Evolutionary conservation across 805 yeast genomes (phyloP), one percentile per base, ranked within the genome.

Genomic region (Candida cerambycidarum): DNA sequence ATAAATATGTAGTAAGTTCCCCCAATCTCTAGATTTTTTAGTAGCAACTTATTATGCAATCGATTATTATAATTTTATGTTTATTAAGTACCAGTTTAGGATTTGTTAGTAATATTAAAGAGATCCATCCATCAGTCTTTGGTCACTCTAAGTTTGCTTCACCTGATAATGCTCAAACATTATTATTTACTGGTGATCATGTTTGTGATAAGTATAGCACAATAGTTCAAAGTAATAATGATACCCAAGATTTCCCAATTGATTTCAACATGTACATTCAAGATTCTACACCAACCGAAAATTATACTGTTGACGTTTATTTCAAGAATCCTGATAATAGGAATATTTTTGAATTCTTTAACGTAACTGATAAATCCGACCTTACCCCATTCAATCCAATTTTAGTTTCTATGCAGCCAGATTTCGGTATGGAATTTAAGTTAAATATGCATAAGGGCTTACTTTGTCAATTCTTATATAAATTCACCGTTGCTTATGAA

Each of bases 171-270:
- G 45, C 56, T 12, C 38, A 37, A 16, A 47, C 46, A 25, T 43
- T 52, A 19, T 12, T 19, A 11, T 52, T 38, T 31, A 23, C 49
- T 7, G 56, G 56, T 30, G 31, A 39, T 10, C 43, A 46, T 30
- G 56, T 52, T 27, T 52, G 56, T 44, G 56, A 52, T 32, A 51
- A 51, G 37, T 52, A 39, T 35, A 28, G 53, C 12, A 43, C 53
- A 2, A 21, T 31, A 2, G 41, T 52, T 33, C 50, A 50, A 35
- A 42, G 49, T 13, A 17, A 32, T 18, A 52, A 50, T 27, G 38
- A 41, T 38, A 49, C 56, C 17, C 24, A 17, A 24, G 48, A 48
- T 25, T 51, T 51, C 39, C 54, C 54, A 23, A 35, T 50, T 32
- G 46, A 39, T 21, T 50, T 50, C 45, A 48, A 50, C 39, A 36